A percentile compares a stretch with the other conserved stretches of the same genome.
Evolutionary conservation across 2,329 filamentous ascomycete species (phyloP).

Genomic region (Westerdykella sp.): DNA sequence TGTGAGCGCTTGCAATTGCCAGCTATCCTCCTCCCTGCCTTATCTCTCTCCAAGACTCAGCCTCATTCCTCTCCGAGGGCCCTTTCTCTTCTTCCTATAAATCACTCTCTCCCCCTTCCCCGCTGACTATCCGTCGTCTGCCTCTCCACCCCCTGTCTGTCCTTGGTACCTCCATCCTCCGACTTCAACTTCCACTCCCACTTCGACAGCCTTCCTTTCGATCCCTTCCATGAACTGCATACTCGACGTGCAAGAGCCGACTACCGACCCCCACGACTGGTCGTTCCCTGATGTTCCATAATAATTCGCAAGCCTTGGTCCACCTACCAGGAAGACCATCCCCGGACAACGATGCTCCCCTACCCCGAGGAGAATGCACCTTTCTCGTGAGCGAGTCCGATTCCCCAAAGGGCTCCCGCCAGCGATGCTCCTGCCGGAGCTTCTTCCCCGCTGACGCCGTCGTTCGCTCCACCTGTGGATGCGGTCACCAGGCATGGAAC

Average conservation of each 20-base stretch:
- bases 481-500: slow-evolving; percentile 45
- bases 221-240: slow-evolving; percentile 29
- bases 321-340: slow-evolving; percentile 26
- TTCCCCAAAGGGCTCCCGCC: slow-evolving; percentile 16
- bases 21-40: slow-evolving; percentile 10
- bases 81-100: slow-evolving; percentile 20
- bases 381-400: slow-evolving; percentile 29
- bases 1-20: slow-evolving; percentile 10
- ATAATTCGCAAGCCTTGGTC: slow-evolving; percentile 18
- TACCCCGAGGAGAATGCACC: slow-evolving; percentile 37
- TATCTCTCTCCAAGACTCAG: slow-evolving; percentile 28
- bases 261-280: slow-evolving; percentile 22
- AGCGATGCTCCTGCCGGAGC: slow-evolving; percentile 42
- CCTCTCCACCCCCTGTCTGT: slow-evolving; percentile 4
- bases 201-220: not conserved
- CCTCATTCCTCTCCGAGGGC: not conserved
- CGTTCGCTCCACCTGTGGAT: slow-evolving; percentile 40
- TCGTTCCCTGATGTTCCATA: slow-evolving; percentile 36
- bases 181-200: not conserved
- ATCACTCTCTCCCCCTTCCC: slow-evolving; percentile 19
- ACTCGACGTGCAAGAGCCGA: slow-evolving; percentile 16
- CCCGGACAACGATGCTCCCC: slow-evolving; percentile 22
- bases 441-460: slow-evolving; percentile 35
- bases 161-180: not conserved
- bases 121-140: slow-evolving; percentile 17